Conservation (phyloP, 768 basidiomycete genomes). For the Mycena indigotica region DNA sequence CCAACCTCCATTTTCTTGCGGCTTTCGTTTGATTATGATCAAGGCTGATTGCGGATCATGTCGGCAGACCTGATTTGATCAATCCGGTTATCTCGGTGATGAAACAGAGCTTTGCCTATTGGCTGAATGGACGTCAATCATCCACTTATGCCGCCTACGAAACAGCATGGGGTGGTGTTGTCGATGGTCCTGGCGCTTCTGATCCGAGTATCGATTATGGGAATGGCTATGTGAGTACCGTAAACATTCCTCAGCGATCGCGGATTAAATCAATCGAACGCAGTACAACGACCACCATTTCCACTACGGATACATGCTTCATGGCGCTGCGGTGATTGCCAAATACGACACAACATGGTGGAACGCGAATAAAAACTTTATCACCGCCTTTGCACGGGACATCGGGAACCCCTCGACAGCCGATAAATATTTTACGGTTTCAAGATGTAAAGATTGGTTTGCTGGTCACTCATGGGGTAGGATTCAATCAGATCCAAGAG, state of each 20-base stretch:
- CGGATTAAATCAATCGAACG: neutral
- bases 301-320: constrained; percentile 38
- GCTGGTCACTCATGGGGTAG: constrained; percentile 41
- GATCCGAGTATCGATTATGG: constrained; percentile 35
- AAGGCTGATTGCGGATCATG: constrained; percentile 36
- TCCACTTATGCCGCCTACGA: constrained; percentile 34
- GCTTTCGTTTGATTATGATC: neutral
- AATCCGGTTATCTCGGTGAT: constrained; percentile 29
- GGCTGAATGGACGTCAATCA: constrained; percentile 29
- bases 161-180: constrained; percentile 39
- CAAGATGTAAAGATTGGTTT: constrained; percentile 38
- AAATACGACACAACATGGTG: constrained; percentile 32
- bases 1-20: neutral
- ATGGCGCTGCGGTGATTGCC: constrained; percentile 34
- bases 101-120: constrained; percentile 27
- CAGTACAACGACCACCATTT: constrained; percentile 40
- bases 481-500: too few species aligned
- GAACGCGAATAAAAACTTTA: constrained; percentile 26
- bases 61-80: constrained; percentile 35
- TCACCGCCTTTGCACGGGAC: constrained; percentile 35
- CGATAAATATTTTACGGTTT: constrained; percentile 35
- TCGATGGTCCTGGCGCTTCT: constrained; percentile 33
- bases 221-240: constrained; percentile 30
- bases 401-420: constrained; percentile 36
- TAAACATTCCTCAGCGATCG: neutral